Conservation (phyloP, 2,329 filamentous ascomycete species). For the Nemania sp. region DNA sequence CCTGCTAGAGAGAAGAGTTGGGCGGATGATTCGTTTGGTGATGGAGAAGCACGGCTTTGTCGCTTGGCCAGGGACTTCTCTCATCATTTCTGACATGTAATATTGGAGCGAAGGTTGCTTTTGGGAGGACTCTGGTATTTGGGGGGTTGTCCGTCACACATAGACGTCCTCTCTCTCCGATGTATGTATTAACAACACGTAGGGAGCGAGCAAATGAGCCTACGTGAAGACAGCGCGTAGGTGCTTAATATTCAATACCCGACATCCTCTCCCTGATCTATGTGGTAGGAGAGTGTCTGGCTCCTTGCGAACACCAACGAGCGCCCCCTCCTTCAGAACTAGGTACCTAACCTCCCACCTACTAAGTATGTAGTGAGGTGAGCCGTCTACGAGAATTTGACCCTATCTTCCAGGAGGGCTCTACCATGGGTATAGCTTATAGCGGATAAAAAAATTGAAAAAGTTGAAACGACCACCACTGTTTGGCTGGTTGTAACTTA, state of each 20-base stretch:
- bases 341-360: no score
- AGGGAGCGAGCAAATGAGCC: constrained; percentile 20
- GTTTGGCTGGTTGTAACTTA: no score
- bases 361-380: no score
- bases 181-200: constrained; percentile 31
- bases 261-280: constrained; percentile 8
- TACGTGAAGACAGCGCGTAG: constrained; percentile 18
- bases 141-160: constrained; percentile 24
- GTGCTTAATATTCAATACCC: constrained; percentile 26
- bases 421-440: no score
- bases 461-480: no score
- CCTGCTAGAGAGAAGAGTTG: constrained; percentile 64
- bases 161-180: constrained; percentile 31
- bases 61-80: constrained; percentile 22
- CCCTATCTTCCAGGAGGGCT: no score
- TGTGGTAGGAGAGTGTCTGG: background rate
- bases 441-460: no score
- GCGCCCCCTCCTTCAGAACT: no score
- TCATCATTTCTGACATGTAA: constrained; percentile 38
- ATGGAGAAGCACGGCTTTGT: constrained; percentile 19
- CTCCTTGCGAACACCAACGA: background rate
- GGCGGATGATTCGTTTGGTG: constrained; percentile 10
- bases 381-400: no score
- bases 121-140: constrained; percentile 18
- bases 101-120: constrained; percentile 37